Base-by-base conservation (phyloP, 2,329 filamentous ascomycete genomes). In the Cladosporium phlei region DNA sequence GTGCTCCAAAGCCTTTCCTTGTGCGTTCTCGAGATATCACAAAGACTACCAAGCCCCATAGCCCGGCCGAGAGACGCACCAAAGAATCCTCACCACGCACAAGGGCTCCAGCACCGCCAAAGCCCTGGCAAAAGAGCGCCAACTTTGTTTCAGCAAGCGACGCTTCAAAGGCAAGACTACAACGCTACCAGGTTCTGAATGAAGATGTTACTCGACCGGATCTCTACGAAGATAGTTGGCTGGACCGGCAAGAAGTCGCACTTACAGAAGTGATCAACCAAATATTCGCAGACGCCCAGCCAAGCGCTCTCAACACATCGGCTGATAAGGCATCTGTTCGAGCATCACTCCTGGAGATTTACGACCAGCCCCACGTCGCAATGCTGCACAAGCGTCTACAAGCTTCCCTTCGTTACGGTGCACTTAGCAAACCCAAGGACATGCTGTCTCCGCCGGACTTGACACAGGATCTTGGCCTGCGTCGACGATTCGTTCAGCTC, bases 141-240 rank as follows among this genome's bases (percentile, higher is more conserved):
- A 33, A 47, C 16, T 47, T 39, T 10, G 35, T 47, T 2, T 47
- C 45, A 8, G 22, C 38, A 5, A 40, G 10, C 38, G 45, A 43
- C n/a, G 48, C 10, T 53, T 63, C 10, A 59, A 66, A 17, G 57
- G 28, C 55, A 11, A 57, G 54, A 34, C 45, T 63, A 11, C 38
- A 50, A 12, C 53, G 55, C 38, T 80, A 78, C 56, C 75, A 77
- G 2, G 61, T 80, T 3, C 63, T 82, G 3, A 55, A 62, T 1
- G 77, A 82, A 49, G 71, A 80, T 53, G 67, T 83, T 20, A 64
- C 67, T 2, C 73, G 74, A 38, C 71, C 78, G n/a, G 70, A 75
- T 44, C 67, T 83, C 52, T 82, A 82, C 58, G 79, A 83, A 55
- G 78, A 82, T 35, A 70, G 75, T 47, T 83, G 80, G 79, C 73